Conservation (phyloP, 2,329 filamentous ascomycete species). For the Colletotrichum sp. region DNA sequence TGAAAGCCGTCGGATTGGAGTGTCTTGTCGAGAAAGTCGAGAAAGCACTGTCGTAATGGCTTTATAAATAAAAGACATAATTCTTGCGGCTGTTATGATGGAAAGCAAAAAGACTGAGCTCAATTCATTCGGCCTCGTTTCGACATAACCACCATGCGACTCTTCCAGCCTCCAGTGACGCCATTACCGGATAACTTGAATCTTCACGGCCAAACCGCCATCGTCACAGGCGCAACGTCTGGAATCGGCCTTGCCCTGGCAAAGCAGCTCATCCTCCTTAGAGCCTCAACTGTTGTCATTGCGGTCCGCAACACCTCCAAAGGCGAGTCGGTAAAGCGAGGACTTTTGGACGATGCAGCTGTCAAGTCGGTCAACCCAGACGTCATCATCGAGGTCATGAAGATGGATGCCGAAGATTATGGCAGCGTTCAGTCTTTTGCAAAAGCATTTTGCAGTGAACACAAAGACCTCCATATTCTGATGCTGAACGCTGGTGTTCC, state of each 20-base stretch:
- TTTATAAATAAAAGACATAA: background rate
- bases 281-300: slow-evolving; percentile 41
- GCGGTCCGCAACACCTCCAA: slow-evolving; percentile 37
- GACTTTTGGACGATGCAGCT: background rate
- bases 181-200: background rate
- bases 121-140: background rate
- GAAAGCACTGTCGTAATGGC: background rate
- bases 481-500: slow-evolving; percentile 21
- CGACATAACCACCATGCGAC: background rate
- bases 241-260: slow-evolving; percentile 45
- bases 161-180: background rate
- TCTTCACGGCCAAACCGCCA: slow-evolving; percentile 30
- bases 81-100: background rate
- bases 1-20: background rate
- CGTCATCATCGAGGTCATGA: slow-evolving; percentile 2
- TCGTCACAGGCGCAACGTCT: slow-evolving; percentile 47
- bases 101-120: background rate
- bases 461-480: background rate
- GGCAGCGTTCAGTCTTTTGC: slow-evolving; percentile 4
- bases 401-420: slow-evolving; percentile 11
- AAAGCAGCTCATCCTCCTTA: slow-evolving; percentile 36
- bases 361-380: background rate
- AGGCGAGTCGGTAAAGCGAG: slow-evolving; percentile 25
- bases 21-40: background rate
- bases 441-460: background rate